Base-by-base conservation (phyloP, 257 asterid species). In the Salvia miltiorrhiza region DNA sequence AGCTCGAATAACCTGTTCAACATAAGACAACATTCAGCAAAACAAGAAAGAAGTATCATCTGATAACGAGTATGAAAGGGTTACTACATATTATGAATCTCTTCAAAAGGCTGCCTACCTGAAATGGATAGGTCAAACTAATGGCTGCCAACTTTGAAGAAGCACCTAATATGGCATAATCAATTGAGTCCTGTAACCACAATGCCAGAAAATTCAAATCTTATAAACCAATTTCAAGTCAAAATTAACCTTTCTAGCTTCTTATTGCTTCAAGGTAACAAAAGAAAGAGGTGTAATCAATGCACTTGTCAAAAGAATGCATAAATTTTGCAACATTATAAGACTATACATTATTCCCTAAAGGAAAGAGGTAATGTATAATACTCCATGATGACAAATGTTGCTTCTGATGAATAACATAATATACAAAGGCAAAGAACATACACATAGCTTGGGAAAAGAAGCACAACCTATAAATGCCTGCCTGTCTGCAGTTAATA, bases 141-240 rank as follows among this genome's bases (percentile, higher is more conserved):
- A 86, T 83, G 55, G 97, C 97, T 76, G 92, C 89, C 64, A 91
- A 72, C 84, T 94, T 94, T 20, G 99, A 94, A 77, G 90, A 77
- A 77, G 96, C 97, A 3, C 99, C 99, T 76, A 94, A 71, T 41
- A 81, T 35, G 50, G 97, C 97, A 77, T 86, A 94, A 79, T 94
- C 97, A 77, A 91, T 40, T 47, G 96, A 85, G 75, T 86, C 90
- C 98, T 92, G 87, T 23, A 60, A 52, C 58, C 44, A 72, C 62
- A 57, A 67, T 41, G 72, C 58, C 75, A 33, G 39, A 43, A 30
- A 45, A 73, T 40, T 32, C 28, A 64, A 20, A 44, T 16, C 40
- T 57, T 57, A 41, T 19, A 21, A 32, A 67, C 41, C 50, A 61
- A 50, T 45, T 30, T 33, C 49, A 53, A 48, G 47, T 19, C 47